Evolutionary conservation across 2,329 filamentous ascomycete genomes (phyloP), one percentile per base, ranked within the genome.

Genomic region (Apiospora phragmitis): DNA sequence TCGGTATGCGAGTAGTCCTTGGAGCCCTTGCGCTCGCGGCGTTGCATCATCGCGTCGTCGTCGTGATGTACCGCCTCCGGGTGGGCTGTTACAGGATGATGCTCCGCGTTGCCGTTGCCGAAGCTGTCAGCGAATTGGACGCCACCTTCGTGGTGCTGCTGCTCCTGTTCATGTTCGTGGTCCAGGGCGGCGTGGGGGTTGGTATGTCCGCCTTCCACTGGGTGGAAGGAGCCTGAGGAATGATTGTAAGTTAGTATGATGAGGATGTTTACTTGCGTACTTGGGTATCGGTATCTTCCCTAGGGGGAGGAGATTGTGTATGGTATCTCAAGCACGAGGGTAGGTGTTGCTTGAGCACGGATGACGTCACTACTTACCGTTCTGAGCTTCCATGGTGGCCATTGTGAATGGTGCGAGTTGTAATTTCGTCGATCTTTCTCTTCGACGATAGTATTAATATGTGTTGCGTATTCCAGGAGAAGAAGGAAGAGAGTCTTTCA

Each of bases 1-100:
- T 84, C 84, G 32, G 80, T 81, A 70, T 71, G 68, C 14, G 76
- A 74, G 70, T 79, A 79, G 71, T 80, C 77, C 69, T 74, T 75
- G 67, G 77, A 79, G 41, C 74, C 70, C 35, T 72, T 76, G 55
- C 75, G 75, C 81, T 85, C 75, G 78, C 78, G 72, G 78, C 79
- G 71, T 77, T 78, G 71, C 79, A 80, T 75, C 74, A 76, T 77
- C 73, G 49, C 79, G 81, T 79, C 71, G 80, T 78, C 72, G 78
- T 24, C 18, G n/a, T 41, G 43, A 0, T 41, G 45, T 0, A 12
- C 45, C 21, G 43, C 55, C 21, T 62, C 32, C 18, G 55, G 32
- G 32, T 38, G 32, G 18, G 32, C 8, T 2, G 18, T 26, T 11
- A 32, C 47, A 24, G 67, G 43, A 16, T 32, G 43, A 16, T 55